A percentile compares a stretch with the other conserved stretches of the same genome.
Conservation (phyloP, 371 early-diverging fungal species). For the Mortierella sp. region DNA sequence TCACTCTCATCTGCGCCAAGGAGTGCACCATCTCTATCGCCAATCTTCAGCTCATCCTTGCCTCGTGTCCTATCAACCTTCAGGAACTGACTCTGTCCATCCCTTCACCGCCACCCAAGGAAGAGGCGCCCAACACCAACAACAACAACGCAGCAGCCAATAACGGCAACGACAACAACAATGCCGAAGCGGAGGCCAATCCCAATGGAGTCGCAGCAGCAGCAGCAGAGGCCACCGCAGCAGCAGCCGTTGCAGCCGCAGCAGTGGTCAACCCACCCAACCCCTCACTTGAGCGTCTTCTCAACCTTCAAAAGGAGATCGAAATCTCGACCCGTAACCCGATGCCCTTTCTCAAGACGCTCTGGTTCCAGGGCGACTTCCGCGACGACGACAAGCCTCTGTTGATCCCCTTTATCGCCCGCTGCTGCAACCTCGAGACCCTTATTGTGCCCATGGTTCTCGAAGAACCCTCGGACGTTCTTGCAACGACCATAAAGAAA, state of each 20-base stretch:
- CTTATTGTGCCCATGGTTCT: slow-evolving; percentile 6
- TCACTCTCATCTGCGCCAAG: slow-evolving; percentile 7
- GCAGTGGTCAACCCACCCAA: neutral
- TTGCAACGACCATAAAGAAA: slow-evolving; percentile 8
- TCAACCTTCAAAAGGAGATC: slow-evolving; percentile 6
- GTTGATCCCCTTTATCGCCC: slow-evolving; percentile 8
- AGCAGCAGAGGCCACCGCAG: slow-evolving; percentile 4
- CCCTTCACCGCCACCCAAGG: slow-evolving; percentile 6
- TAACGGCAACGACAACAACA: neutral
- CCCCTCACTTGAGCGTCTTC: slow-evolving; percentile 7
- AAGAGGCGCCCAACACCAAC: slow-evolving; percentile 7
- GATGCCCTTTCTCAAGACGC: slow-evolving; percentile 7
- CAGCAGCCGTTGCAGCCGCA: slow-evolving; percentile 9
- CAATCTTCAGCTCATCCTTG: slow-evolving; percentile 8
- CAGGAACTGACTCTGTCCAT: slow-evolving; percentile 10
- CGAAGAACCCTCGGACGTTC: slow-evolving; percentile 4
- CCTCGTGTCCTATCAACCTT: slow-evolving; percentile 1
- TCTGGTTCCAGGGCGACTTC: slow-evolving; percentile 11
- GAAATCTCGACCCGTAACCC: slow-evolving; percentile 8
- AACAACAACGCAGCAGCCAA: neutral
- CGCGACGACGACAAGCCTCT: slow-evolving; percentile 12
- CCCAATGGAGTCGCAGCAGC: slow-evolving; percentile 8
- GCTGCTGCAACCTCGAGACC: slow-evolving; percentile 13
- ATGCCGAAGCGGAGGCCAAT: neutral
- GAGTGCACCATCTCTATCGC: slow-evolving; percentile 11